These are phyloP conservation scores for Eucalyptus tenuipes DNA, from an alignment of 345 rosid genomes.

Conservation along the genomic window DNA sequence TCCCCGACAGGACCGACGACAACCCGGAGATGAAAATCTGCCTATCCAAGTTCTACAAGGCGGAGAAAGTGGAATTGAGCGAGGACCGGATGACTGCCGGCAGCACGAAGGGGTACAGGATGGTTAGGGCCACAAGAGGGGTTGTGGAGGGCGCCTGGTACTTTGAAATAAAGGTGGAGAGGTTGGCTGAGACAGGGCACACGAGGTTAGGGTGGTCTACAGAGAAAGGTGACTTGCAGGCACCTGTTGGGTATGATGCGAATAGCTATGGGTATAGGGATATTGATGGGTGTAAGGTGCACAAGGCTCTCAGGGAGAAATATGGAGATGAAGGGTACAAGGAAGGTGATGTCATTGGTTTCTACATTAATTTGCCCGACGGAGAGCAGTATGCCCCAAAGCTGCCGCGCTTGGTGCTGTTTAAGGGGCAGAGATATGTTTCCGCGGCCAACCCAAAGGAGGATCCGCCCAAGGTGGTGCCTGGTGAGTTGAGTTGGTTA, in stretches of 20 bases:
- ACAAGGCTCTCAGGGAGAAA: constrained; percentile 83
- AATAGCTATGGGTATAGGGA: constrained; percentile 93
- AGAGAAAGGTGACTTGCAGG: constrained; percentile 95
- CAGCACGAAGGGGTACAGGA: constrained; percentile 84
- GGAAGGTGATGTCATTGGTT: constrained; percentile 92
- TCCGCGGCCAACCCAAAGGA: constrained; percentile 68
- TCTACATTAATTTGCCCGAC: constrained; percentile 79
- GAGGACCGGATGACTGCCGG: constrained; percentile 87
- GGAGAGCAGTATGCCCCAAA: constrained; percentile 64
- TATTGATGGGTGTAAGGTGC: constrained; percentile 95
- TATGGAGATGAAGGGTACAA: constrained; percentile 87
- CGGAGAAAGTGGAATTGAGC: constrained; percentile 86
- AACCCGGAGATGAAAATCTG: constrained; percentile 62
- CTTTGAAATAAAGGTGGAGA: constrained; percentile 70
- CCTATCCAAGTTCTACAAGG: constrained; percentile 83
- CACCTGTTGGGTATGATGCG: constrained; percentile 93
- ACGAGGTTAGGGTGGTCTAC: constrained; percentile 94
- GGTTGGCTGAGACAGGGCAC: constrained; percentile 86
- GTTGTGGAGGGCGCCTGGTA: constrained; percentile 98
- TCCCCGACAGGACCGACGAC: constrained; percentile 77
- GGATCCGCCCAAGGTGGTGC: constrained; percentile 71
- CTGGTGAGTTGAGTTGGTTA: constrained; percentile 36
- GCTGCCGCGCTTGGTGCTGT: constrained; percentile 69
- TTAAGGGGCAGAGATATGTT: constrained; percentile 84
- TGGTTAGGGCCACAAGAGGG: constrained; percentile 96